phyloP scores from a whole-genome alignment of 2,329 filamentous ascomycete species.

The Didymella segeticola region DNA sequence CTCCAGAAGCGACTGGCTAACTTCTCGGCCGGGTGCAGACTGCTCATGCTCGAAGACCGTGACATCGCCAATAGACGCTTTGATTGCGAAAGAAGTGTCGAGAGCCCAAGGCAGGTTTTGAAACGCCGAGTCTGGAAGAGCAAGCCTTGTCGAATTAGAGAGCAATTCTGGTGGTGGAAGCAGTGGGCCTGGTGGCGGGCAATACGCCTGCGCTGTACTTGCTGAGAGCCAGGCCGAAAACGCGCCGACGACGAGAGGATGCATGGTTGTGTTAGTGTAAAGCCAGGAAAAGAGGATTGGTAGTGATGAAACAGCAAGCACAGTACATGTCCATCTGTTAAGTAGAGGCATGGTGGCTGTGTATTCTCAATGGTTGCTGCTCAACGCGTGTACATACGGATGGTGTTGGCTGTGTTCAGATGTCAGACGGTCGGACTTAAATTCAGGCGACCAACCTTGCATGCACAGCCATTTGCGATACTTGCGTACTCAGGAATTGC shows the following conservation, averaged over 20 bases:
- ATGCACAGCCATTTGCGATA: neutral
- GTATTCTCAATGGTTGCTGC: neutral
- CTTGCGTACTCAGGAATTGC: neutral
- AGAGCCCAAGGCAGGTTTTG: slow-evolving; percentile 7
- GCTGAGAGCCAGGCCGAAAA: neutral
- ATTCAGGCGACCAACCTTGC: neutral
- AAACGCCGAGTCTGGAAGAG: slow-evolving; percentile 12
- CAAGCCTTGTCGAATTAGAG: slow-evolving; percentile 3
- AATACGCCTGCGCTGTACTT: slow-evolving; percentile 15
- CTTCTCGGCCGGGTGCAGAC: slow-evolving; percentile 20
- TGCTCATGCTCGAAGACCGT: slow-evolving; percentile 26
- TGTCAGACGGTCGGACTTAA: slow-evolving; percentile 2
- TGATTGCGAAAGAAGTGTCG: slow-evolving; percentile 33
- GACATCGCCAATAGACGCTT: slow-evolving; percentile 28
- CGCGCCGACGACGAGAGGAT: neutral
- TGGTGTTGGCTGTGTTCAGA: too few species aligned
- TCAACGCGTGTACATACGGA: neutral
- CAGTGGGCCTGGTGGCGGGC: slow-evolving; percentile 31
- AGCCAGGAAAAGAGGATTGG: slow-evolving; percentile 9
- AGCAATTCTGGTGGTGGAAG: slow-evolving; percentile 28
- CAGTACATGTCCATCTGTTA: neutral
- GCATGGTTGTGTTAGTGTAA: neutral
- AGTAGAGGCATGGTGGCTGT: slow-evolving; percentile 6
- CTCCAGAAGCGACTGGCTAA: slow-evolving; percentile 19
- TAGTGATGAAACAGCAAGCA: neutral